Evolutionary conservation across 345 rosid genomes (phyloP).

Genomic region (Passiflora organensis): DNA sequence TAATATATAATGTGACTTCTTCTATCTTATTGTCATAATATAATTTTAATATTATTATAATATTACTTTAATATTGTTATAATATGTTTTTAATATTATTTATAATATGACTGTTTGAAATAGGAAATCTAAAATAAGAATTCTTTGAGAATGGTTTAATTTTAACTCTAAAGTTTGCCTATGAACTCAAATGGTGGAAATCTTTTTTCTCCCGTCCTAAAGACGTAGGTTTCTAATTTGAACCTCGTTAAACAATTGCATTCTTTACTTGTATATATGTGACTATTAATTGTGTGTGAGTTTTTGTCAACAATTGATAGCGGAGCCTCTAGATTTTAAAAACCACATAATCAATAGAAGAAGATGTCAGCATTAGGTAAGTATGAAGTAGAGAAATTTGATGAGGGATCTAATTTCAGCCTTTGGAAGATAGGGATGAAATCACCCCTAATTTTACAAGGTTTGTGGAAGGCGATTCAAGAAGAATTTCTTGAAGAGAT

Average conservation of each 20-base stretch:
- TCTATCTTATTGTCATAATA: too few relatives aligned
- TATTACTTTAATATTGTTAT: too few relatives aligned
- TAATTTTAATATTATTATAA: too few relatives aligned
- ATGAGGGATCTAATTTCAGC: background rate
- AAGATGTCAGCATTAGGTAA: background rate
- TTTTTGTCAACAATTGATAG: background rate
- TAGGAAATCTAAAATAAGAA: too few relatives aligned
- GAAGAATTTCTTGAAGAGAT: background rate
- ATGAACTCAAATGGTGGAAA: background rate
- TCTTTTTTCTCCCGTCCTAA: background rate
- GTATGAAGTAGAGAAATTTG: background rate
- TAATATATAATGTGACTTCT: too few relatives aligned
- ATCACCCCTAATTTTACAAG: background rate
- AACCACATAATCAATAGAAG: too few relatives aligned
- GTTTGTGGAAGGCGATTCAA: background rate
- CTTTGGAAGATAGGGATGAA: background rate
- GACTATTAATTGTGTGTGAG: background rate
- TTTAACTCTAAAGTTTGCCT: too few relatives aligned
- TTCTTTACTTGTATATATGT: background rate
- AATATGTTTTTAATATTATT: too few relatives aligned
- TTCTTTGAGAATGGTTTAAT: too few relatives aligned
- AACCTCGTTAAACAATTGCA: background rate
- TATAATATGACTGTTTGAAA: too few relatives aligned
- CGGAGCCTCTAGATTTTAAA: background rate
- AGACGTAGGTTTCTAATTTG: background rate